phyloP scores from a whole-genome alignment of 2,329 filamentous ascomycete species.

The Escovopsis sp. region DNA sequence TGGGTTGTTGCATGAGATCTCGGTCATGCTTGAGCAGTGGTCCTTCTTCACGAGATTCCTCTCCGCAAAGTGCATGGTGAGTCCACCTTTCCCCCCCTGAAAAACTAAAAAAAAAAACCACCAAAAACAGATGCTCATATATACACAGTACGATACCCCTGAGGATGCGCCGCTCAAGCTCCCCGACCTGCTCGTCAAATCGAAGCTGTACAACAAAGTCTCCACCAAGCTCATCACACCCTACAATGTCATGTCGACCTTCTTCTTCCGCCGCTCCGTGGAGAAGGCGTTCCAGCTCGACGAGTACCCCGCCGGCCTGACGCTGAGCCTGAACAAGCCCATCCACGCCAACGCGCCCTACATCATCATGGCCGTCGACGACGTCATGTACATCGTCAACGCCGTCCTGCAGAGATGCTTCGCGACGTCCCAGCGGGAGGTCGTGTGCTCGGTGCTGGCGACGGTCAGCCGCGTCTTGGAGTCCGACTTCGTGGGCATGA shows the following conservation, averaged over 20 bases:
- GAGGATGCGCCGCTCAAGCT: conserved; percentile 45
- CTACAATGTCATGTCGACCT: conserved; percentile 85
- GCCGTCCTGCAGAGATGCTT: conserved; percentile 77
- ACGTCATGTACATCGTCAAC: conserved; percentile 98
- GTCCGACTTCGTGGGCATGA: conserved; percentile 89
- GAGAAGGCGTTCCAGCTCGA: conserved; percentile 97
- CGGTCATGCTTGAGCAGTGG: conserved; percentile 87
- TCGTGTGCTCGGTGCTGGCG: conserved; percentile 65
- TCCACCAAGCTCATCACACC: conserved; percentile 58
- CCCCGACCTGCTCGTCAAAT: conserved; percentile 63
- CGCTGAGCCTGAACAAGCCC: conserved; percentile 56
- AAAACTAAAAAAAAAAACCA: too few species aligned
- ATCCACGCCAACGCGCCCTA: conserved; percentile 70
- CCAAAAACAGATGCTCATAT: too few species aligned
- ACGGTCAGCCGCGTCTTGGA: conserved; percentile 67
- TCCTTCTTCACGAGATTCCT: conserved; percentile 84
- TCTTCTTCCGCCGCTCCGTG: conserved; percentile 91
- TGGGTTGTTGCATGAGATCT: conserved; percentile 70
- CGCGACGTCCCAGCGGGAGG: conserved; percentile 67
- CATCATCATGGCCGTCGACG: conserved; percentile 90
- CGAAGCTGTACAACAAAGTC: conserved; percentile 68
- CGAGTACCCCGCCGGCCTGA: conserved; percentile 68
- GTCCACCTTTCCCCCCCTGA: too few species aligned
- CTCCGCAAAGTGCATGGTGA: conserved; percentile 68
- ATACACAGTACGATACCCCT: conserved; percentile 16